These are phyloP conservation scores for Scheffersomyces stambukii DNA, from an alignment of 1,139 yeast species.

Conservation along the genomic window DNA sequence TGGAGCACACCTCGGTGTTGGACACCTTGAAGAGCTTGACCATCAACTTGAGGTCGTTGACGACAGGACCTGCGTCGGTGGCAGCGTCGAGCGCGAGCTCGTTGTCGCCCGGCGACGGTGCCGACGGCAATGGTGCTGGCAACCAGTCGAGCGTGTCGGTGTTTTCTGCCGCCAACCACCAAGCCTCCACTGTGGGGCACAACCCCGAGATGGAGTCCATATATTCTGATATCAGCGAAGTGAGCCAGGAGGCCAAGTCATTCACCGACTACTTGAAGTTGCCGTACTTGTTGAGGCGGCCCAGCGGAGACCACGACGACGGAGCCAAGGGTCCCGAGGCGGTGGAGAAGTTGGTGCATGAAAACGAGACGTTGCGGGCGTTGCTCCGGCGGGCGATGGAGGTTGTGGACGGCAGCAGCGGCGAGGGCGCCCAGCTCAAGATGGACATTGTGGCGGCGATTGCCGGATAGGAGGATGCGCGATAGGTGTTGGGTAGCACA, in stretches of 20 bases:
- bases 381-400: slow-evolving; percentile 24
- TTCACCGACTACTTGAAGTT: slow-evolving; percentile 24
- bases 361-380: slow-evolving; percentile 22
- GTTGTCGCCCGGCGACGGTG: not conserved
- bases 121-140: not conserved
- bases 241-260: slow-evolving; percentile 14
- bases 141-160: slow-evolving; percentile 14
- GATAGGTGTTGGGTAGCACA: no score
- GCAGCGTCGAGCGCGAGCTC: not conserved
- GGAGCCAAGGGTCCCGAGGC: slow-evolving; percentile 5
- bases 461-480: slow-evolving; percentile 1
- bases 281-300: slow-evolving; percentile 12
- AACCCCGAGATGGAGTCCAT: slow-evolving; percentile 26
- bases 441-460: slow-evolving; percentile 3
- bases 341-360: slow-evolving; percentile 12
- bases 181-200: slow-evolving; percentile 14
- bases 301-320: slow-evolving; percentile 4
- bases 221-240: slow-evolving; percentile 25
- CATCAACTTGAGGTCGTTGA: slow-evolving; percentile 1
- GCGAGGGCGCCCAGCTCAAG: not conserved
- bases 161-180: slow-evolving; percentile 5
- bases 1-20: slow-evolving; percentile 1
- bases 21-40: slow-evolving; percentile 3
- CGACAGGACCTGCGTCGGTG: slow-evolving; percentile 1
- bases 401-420: slow-evolving; percentile 12